Base-by-base conservation (phyloP, 2,329 filamentous ascomycete species). In the Amauroascus niger region DNA sequence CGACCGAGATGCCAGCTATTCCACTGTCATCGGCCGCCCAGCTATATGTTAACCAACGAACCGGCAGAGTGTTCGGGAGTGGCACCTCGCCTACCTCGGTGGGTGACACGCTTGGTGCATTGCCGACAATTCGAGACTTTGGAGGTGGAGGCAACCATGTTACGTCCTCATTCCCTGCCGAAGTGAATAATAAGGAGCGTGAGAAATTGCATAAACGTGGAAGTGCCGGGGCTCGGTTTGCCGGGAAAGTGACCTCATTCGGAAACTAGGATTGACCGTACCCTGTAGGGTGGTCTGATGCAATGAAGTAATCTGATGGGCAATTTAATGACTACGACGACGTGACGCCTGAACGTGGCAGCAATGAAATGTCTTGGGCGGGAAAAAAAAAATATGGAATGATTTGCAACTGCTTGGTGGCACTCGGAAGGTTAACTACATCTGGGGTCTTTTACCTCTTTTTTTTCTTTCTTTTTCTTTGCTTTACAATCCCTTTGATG, bases 11-110 rank as follows among this genome's bases (percentile, higher is more conserved):
- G 56, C 87, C 90, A 0, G 85, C 88, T 0, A 90, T 97, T 60
- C 88, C 89, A 0, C 78, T 98, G 9, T 89, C 88, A 56, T 76
- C 81, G 8, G 84, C 84, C 45, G 91, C 93, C 1, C 84, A 87
- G 64, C 70, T 86, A 32, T 98, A 96, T 63, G 75, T 97, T 46
- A 89, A 95, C 60, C 83, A 89, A 71, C 95, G 82, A 52, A 73
- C 73, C 4, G 66, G 71, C 6, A 62, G 67, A 49, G 58, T 55
- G 72, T 77, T 53, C 73, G 78, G 58, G 18, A 48, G 37, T 8
- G 55, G 44, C 3, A 24, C 18, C 22, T 49, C 47, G 67, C 71
- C 59, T 66, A 24, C 3, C 32, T 61, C 64, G 20, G 58, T 60
- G 7, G 62, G 61, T n/a, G 86, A 88, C 64, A 79, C 76, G 7